These are phyloP conservation scores for Oryza australiensis DNA, from an alignment of 176 grass and related monocot genomes.

Conservation along the genomic window DNA sequence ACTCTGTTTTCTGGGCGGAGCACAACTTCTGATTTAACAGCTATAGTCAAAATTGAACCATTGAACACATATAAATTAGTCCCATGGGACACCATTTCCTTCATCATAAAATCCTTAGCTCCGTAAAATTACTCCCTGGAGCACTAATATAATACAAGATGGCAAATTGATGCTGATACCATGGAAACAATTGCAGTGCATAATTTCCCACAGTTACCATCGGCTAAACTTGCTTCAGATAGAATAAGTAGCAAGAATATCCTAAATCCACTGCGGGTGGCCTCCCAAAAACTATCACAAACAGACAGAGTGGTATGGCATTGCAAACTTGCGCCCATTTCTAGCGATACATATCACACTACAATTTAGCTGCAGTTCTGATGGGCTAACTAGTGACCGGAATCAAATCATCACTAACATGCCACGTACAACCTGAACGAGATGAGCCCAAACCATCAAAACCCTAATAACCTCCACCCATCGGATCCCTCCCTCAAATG, in stretches of 20 bases:
- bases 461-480: conserved; percentile 22
- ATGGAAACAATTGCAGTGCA: not conserved
- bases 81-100: not conserved
- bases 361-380: not conserved
- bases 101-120: not conserved
- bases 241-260: not conserved
- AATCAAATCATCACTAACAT: not conserved
- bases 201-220: not conserved
- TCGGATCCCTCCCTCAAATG: conserved; percentile 8
- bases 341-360: not conserved
- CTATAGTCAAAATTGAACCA: not conserved
- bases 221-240: not conserved
- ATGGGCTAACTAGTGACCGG: not conserved
- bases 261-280: not conserved
- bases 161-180: no score
- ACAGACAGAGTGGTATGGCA: not conserved
- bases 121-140: not conserved
- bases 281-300: not conserved
- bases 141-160: not conserved
- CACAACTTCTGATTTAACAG: conserved; percentile 18
- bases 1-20: no score
- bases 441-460: conserved; percentile 11
- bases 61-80: not conserved
- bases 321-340: not conserved
- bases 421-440: not conserved